Evolutionary conservation across 352 stramenopile genomes (phyloP).

Genomic region (Salisapilia sapeloensis): DNA sequence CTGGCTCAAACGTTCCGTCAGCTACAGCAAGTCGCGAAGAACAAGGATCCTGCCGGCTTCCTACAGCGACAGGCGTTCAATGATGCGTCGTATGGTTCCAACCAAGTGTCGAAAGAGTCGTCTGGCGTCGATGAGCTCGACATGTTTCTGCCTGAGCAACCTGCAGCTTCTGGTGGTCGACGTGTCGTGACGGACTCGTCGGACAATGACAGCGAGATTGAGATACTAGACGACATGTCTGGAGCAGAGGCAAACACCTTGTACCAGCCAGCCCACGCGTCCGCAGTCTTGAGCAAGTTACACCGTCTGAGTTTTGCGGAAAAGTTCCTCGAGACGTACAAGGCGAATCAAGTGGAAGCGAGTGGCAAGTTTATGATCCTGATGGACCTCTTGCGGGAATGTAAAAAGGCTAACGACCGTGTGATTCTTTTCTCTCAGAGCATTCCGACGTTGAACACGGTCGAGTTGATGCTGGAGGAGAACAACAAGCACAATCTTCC

Average conservation of each 20-base stretch:
- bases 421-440: conserved; percentile 84
- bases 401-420: conserved; percentile 53
- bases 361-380: conserved; percentile 81
- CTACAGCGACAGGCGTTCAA: conserved; percentile 5
- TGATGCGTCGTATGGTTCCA: conserved; percentile 1
- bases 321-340: conserved; percentile 42
- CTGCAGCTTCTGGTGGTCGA: too few species aligned
- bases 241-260: too few species aligned
- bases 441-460: conserved; percentile 69
- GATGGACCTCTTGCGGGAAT: conserved; percentile 59
- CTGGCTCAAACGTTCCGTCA: conserved; percentile 42
- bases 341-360: conserved; percentile 24
- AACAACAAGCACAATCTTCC: conserved; percentile 36
- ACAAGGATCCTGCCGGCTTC: conserved; percentile 17
- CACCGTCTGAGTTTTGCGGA: conserved; percentile 64
- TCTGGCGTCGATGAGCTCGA: too few species aligned
- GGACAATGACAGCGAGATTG: conserved; percentile 5
- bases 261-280: conserved; percentile 2
- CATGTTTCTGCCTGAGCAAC: too few species aligned
- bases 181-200: too few species aligned
- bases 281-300: too few species aligned
- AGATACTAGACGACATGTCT: conserved; percentile 1
- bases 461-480: conserved; percentile 48
- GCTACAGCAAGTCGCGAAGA: conserved; percentile 35
- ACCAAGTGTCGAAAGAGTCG: too few species aligned